Conservation (phyloP, 2,329 filamentous ascomycete genomes). For the Xylariales sp. region DNA sequence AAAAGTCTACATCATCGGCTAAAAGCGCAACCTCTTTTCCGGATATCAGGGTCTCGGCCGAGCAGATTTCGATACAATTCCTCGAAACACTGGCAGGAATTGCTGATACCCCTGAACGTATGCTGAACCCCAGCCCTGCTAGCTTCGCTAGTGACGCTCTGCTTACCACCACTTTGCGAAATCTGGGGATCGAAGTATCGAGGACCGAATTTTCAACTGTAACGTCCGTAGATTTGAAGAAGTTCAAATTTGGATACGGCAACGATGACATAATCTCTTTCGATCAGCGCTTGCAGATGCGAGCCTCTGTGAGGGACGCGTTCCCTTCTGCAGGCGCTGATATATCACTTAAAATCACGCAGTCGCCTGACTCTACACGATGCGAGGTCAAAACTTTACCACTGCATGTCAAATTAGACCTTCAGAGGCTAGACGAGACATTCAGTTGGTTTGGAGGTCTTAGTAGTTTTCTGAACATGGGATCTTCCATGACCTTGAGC, state of each 20-base stretch:
- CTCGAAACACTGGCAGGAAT: constrained; percentile 50
- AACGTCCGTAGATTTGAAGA: constrained; percentile 44
- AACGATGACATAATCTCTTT: constrained; percentile 61
- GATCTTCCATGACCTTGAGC: constrained; percentile 75
- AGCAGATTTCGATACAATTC: constrained; percentile 51
- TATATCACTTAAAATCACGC: constrained; percentile 48
- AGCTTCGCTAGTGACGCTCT: constrained; percentile 46
- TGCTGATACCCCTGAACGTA: constrained; percentile 43
- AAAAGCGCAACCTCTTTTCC: constrained; percentile 22
- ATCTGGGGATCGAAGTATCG: constrained; percentile 32
- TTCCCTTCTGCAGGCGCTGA: constrained; percentile 55
- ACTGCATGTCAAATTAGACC: constrained; percentile 68
- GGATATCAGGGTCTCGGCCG: constrained; percentile 39
- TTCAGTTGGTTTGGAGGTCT: constrained; percentile 86
- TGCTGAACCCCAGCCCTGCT: constrained; percentile 35
- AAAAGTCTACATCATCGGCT: constrained; percentile 10
- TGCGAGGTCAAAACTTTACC: constrained; percentile 73
- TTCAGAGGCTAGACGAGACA: constrained; percentile 78
- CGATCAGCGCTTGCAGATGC: constrained; percentile 52
- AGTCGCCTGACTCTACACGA: constrained; percentile 38
- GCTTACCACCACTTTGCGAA: constrained; percentile 44
- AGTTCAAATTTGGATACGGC: constrained; percentile 59
- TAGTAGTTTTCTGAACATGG: constrained; percentile 84
- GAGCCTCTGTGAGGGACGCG: constrained; percentile 54
- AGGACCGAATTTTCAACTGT: constrained; percentile 24